Conservation (phyloP, 495 filamentous ascomycete genomes). For the Neurospora sp. region DNA sequence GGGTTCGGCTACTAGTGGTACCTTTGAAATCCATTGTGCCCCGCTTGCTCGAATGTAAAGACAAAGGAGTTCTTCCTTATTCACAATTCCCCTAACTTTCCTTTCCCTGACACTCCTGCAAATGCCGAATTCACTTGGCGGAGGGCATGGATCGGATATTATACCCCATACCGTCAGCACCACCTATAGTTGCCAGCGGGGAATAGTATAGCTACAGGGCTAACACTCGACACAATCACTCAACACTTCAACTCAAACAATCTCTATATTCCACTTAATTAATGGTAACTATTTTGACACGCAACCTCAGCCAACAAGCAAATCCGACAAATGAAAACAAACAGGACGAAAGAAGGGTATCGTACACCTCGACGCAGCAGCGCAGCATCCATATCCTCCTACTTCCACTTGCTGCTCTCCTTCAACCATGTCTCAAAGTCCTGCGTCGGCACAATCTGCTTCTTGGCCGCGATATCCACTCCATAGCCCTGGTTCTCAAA, state of each 20-base stretch:
- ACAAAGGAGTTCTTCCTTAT: not conserved
- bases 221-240: no score
- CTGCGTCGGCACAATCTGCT: constrained; percentile 43
- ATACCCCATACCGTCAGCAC: no score
- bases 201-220: no score
- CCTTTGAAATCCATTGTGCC: not conserved
- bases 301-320: not conserved
- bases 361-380: not conserved
- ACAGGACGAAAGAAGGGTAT: not conserved
- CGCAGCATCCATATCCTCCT: not conserved
- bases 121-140: no score
- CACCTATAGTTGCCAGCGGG: no score
- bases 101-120: no score
- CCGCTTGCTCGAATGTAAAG: not conserved
- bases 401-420: constrained; percentile 37
- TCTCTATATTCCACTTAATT: not conserved
- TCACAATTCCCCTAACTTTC: no score
- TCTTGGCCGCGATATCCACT: constrained; percentile 46
- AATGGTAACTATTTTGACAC: not conserved
- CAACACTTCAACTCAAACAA: not conserved
- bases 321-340: no score
- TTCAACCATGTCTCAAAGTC: constrained; percentile 51
- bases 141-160: no score
- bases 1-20: not conserved
- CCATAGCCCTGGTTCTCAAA: constrained; percentile 52